Conservation (phyloP, 208 protist genomes). For the Trypanosoma lewisi region DNA sequence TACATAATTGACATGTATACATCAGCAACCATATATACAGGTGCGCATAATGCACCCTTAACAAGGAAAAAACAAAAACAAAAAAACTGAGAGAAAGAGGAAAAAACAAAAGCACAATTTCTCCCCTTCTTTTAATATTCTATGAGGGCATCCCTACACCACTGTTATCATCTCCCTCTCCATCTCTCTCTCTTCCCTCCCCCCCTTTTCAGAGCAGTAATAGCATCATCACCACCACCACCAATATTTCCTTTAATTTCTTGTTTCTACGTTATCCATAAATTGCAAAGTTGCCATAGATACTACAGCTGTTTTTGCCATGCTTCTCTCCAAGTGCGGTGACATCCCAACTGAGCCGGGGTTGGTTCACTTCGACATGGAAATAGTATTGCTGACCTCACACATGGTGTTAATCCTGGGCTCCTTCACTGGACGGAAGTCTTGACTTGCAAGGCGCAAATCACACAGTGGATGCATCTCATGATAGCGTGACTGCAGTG, state of each 20-base stretch:
- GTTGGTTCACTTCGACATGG: background rate
- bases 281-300: background rate
- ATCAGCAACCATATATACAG: too few relatives aligned
- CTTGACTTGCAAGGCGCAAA: slow-evolving; percentile 3
- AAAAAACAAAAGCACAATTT: too few relatives aligned
- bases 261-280: background rate
- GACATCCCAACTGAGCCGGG: background rate
- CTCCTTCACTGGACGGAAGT: background rate
- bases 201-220: too few relatives aligned
- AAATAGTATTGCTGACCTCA: background rate
- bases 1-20: too few relatives aligned
- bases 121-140: too few relatives aligned
- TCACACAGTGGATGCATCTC: slow-evolving; percentile 27
- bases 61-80: too few relatives aligned
- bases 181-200: too few relatives aligned
- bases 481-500: slow-evolving; percentile 24
- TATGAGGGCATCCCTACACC: too few relatives aligned
- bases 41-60: too few relatives aligned
- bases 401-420: background rate
- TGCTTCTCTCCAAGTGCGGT: background rate
- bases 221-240: too few relatives aligned
- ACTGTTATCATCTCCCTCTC: too few relatives aligned
- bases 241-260: background rate
- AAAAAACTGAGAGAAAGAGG: too few relatives aligned
- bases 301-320: background rate